Base-by-base conservation (phyloP, 176 grass and related monocot genomes). In the Eragrostis nindensis region DNA sequence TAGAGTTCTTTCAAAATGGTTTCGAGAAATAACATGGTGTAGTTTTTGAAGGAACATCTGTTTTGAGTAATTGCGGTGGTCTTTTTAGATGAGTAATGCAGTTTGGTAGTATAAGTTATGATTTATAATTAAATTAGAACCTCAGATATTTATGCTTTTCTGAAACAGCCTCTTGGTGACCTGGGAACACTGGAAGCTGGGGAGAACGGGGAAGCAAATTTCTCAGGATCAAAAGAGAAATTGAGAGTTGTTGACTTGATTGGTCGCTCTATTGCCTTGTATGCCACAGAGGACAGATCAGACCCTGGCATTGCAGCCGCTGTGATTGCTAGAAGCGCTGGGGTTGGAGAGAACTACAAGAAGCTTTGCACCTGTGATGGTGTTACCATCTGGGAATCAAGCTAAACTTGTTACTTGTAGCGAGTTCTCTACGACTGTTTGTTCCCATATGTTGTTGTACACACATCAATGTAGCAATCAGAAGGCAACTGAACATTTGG, bases 361-460 rank as follows among this genome's bases (percentile, higher is more conserved):
- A 96, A 94, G 82, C 78, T 99, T 21, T 96, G 93, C 87, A 92
- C 91, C 17, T 96, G 97, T 56, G 97, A 96, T 30, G 93, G 97
- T 83, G 92, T 99, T 49, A 96, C 91, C 79, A 95, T 93, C 32
- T 99, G 96, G 90, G 89, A 96, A 68, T 96, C 97, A 61, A 89
- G 80, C 79, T 99, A 87, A 80, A 69, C 69, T 32, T 66, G 39
- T 32, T 8, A 0, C 8, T 5, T 0, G 17, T 2, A 16, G 52
- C 1, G 41, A 71, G 52, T 61, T 86, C 8, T 53, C 7, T 45
- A 36, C 29, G 11, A 50, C 9, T 61, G 19, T 78, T 66, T 76
- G 50, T 48, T 13, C 10, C 13, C 41, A 26, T 26, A 65, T 89
- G 79, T 86, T 88, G 76, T 83, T 76, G 77, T 90, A 74, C 74